Evolutionary conservation across 1,284 basidiomycete genomes (phyloP).

Genomic region (Meira miltonrushii): DNA sequence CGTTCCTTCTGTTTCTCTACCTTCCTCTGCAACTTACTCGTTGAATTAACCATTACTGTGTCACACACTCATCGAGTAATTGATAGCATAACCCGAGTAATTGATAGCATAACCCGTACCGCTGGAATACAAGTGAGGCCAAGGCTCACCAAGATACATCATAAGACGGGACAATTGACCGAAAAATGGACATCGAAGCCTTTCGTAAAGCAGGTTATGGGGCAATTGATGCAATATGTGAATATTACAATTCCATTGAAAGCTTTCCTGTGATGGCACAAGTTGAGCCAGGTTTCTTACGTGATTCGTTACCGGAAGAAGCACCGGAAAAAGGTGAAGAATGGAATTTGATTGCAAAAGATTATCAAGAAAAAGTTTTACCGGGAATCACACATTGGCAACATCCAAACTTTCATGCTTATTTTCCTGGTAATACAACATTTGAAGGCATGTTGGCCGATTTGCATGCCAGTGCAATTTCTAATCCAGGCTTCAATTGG

Average conservation of each 20-base stretch:
- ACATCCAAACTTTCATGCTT: slow-evolving; percentile 81
- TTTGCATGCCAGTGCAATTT: slow-evolving; percentile 68
- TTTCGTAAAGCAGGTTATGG: slow-evolving; percentile 81
- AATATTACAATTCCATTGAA: slow-evolving; percentile 73
- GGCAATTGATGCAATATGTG: slow-evolving; percentile 86
- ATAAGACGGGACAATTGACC: too few relatives aligned
- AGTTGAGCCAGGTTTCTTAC: slow-evolving; percentile 73
- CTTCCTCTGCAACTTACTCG: too few relatives aligned
- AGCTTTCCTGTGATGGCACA: slow-evolving; percentile 66
- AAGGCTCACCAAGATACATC: too few relatives aligned
- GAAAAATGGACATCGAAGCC: too few relatives aligned
- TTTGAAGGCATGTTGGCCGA: slow-evolving; percentile 87
- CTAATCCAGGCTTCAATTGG: slow-evolving; percentile 78
- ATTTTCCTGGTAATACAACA: slow-evolving; percentile 72
- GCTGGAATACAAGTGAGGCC: too few relatives aligned
- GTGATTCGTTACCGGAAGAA: slow-evolving; percentile 60
- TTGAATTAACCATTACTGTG: too few relatives aligned
- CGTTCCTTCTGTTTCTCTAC: too few relatives aligned
- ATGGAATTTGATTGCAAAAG: slow-evolving; percentile 69
- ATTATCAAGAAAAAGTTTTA: slow-evolving; percentile 75
- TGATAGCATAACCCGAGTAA: too few relatives aligned
- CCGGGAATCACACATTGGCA: slow-evolving; percentile 77
- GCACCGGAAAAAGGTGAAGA: slow-evolving; percentile 71
- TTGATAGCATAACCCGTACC: too few relatives aligned
- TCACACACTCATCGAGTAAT: too few relatives aligned